Evolutionary conservation across 768 basidiomycete species (phyloP).

Genomic region (Rhodosporidiobolus sp.): DNA sequence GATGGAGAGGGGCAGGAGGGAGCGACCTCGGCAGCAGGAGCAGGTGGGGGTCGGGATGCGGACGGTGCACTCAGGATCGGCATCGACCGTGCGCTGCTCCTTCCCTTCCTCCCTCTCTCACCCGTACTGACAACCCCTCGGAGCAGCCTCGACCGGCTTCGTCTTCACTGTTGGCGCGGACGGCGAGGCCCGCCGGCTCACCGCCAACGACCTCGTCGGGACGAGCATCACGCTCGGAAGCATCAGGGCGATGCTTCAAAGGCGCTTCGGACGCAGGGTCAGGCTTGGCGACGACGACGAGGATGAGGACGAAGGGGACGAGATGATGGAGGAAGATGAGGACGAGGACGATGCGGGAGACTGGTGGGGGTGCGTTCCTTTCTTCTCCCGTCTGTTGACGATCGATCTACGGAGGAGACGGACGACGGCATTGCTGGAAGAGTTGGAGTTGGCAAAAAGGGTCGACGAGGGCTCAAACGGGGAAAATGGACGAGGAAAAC

Average conservation of each 20-base stretch:
- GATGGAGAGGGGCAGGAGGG: constrained; percentile 17
- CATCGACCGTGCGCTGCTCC: constrained; percentile 7
- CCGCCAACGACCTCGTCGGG: constrained; percentile 10
- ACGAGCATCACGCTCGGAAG: constrained; percentile 13
- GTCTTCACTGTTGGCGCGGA: constrained; percentile 14
- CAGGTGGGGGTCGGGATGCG: neutral
- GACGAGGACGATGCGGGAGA: constrained; percentile 17
- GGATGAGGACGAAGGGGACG: constrained; percentile 2
- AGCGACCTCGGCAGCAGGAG: neutral
- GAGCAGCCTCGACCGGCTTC: neutral
- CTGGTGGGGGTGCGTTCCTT: constrained; percentile 17
- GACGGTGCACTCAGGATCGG: constrained; percentile 14
- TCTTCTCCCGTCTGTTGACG: too few relatives aligned
- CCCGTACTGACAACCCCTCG: neutral
- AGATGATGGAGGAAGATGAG: neutral
- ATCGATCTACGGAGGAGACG: too few relatives aligned
- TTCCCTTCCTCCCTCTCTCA: neutral
- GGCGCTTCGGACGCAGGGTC: neutral
- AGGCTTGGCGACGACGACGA: constrained; percentile 6
- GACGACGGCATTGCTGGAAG: too few relatives aligned
- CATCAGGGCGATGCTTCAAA: constrained; percentile 23
- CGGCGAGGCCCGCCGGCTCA: constrained; percentile 1
- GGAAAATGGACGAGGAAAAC: too few relatives aligned
- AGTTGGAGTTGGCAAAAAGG: too few relatives aligned
- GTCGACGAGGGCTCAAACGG: too few relatives aligned